Base-by-base conservation (phyloP, 2,329 filamentous ascomycete species). In the Claviceps humidiphila region DNA sequence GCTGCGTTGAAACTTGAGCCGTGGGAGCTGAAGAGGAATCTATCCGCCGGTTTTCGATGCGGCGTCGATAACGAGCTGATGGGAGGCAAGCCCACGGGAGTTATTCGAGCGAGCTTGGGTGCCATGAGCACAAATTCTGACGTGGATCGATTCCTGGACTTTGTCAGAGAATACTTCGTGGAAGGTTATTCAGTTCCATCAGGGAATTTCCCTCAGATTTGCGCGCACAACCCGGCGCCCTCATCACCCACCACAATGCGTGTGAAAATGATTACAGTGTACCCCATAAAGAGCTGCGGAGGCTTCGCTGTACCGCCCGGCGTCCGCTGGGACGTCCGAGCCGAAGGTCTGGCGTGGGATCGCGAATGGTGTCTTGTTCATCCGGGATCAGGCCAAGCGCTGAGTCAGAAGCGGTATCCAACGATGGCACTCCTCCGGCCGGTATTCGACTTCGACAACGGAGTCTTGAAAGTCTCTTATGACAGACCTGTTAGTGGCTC, bases 361-460 rank as follows among this genome's bases (percentile, higher is more conserved):
- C 78, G 93, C 55, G 91, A 97, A 71, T 98, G 93, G 91, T 97
- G 91, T 68, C 72, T 98, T 20, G 75, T 98, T 14, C 90, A 96
- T 64, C 79, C 83, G 62, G 89, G 88, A 44, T 94, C 90, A 1
- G 86, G 88, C 0, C 82, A 84, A 59, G 89, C 85, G 5, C 72
- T 98, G 51, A 95, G 81, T 63, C 91, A 97, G 67, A 98, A 97
- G 69, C 77, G 83, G 57, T 84, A 93, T 63, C 87, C 90, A 2
- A 80, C 75, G 38, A 97, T 98, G 91, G 85, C 88, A 13, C 76
- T 96, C 4, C 75, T 98, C 50, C 77, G 78, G 49, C 91, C 93
- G 6, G 66, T 63, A 4, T 72, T 97, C 42, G 86, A 97, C 60
- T 79, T 95, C 53, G 70, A 77, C 0, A 67, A 66, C 1, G 85